Evolutionary conservation across 163 green algal species (phyloP).

Genomic region (Scenedesmus sp.): DNA sequence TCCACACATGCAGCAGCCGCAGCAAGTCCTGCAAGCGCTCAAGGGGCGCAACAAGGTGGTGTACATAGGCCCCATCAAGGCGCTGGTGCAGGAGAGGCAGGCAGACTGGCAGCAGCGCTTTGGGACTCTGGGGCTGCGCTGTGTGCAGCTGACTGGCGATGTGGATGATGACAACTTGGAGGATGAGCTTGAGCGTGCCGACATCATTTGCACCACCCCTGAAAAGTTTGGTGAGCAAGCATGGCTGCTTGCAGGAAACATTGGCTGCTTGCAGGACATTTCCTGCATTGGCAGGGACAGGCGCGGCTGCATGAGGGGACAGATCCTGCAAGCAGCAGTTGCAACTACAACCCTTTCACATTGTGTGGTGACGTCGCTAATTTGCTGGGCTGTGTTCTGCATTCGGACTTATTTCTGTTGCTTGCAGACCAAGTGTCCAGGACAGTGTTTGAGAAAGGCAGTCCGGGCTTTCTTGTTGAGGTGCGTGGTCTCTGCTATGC

Average conservation of each 20-base stretch:
- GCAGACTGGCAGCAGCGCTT: slow-evolving; percentile 72
- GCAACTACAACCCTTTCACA: background rate
- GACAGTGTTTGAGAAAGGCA: slow-evolving; percentile 60
- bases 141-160: slow-evolving; percentile 83
- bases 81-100: slow-evolving; percentile 80
- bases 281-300: background rate
- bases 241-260: background rate
- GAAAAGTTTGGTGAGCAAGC: slow-evolving; percentile 91
- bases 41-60: slow-evolving; percentile 24
- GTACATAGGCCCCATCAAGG: slow-evolving; percentile 65
- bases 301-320: background rate
- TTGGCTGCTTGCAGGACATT: background rate
- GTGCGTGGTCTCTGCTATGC: background rate
- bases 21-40: background rate
- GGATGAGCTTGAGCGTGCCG: slow-evolving; percentile 72
- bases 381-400: background rate
- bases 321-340: background rate
- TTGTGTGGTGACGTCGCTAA: background rate
- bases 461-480: slow-evolving; percentile 53
- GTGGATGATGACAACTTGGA: slow-evolving; percentile 61
- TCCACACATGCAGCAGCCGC: background rate
- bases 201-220: slow-evolving; percentile 94
- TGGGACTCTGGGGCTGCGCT: slow-evolving; percentile 64
- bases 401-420: background rate
- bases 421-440: slow-evolving; percentile 68